These are phyloP conservation scores for Rhodomyrtus psidioides DNA, from an alignment of 441 rosid genomes.

Conservation along the genomic window DNA sequence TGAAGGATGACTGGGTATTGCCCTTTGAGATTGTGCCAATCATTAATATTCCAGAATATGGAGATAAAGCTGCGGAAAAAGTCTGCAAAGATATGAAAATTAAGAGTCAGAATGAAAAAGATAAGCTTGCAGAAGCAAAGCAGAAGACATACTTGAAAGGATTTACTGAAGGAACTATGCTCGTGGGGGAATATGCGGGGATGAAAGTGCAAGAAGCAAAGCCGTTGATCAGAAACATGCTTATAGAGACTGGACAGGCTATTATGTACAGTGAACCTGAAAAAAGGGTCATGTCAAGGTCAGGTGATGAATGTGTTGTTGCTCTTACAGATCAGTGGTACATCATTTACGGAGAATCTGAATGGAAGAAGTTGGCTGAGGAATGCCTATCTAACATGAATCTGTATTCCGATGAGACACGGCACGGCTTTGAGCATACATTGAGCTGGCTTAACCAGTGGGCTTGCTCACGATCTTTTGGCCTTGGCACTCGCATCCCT, in stretches of 20 bases:
- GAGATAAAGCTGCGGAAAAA: slow-evolving; percentile 84
- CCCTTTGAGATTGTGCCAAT: slow-evolving; percentile 75
- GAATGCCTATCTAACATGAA: slow-evolving; percentile 82
- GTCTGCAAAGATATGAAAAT: slow-evolving; percentile 77
- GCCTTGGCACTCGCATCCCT: slow-evolving; percentile 92
- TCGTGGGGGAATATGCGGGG: slow-evolving; percentile 69
- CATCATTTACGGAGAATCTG: slow-evolving; percentile 78
- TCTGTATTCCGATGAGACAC: slow-evolving; percentile 73
- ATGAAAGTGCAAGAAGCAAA: slow-evolving; percentile 77
- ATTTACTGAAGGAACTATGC: slow-evolving; percentile 77
- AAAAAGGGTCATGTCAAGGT: slow-evolving; percentile 86
- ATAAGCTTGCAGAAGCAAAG: slow-evolving; percentile 85
- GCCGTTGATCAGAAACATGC: slow-evolving; percentile 58
- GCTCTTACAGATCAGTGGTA: slow-evolving; percentile 99
- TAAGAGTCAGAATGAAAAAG: slow-evolving; percentile 86
- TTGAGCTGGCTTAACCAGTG: slow-evolving; percentile 94
- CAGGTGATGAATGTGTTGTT: slow-evolving; percentile 97
- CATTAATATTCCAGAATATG: slow-evolving; percentile 73
- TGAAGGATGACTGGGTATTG: slow-evolving; percentile 85
- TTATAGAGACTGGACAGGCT: slow-evolving; percentile 70
- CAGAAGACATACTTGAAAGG: slow-evolving; percentile 81
- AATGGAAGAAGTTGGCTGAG: slow-evolving; percentile 69
- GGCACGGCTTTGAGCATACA: slow-evolving; percentile 84
- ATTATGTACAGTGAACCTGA: slow-evolving; percentile 88
- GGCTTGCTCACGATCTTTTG: slow-evolving; percentile 97